A percentile compares a stretch with the other conserved stretches of the same genome.
Conservation (phyloP, 192 early-diverging fungal genomes). For the Spizellomyces sp. region DNA sequence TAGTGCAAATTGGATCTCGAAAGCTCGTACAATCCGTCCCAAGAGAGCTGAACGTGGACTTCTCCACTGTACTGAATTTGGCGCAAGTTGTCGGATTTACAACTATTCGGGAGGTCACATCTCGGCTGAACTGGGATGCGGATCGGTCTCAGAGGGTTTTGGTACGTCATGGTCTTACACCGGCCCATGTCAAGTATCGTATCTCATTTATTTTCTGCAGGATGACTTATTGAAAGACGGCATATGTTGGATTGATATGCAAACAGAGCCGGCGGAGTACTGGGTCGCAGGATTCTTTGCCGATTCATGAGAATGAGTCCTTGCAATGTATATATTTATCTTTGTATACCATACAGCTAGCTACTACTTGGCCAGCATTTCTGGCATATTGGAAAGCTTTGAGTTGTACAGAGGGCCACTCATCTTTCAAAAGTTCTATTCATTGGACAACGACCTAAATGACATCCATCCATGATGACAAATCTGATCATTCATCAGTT, state of each 20-base stretch:
- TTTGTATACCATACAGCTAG: too few relatives aligned
- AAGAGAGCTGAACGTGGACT: conserved; percentile 85
- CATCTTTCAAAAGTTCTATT: too few relatives aligned
- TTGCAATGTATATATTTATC: too few relatives aligned
- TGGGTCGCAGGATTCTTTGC: conserved; percentile 50
- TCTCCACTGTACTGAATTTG: conserved; percentile 64
- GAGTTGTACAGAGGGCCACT: too few relatives aligned
- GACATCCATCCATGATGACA: too few relatives aligned
- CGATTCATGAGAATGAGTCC: neutral
- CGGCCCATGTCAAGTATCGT: neutral
- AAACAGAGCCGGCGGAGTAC: conserved; percentile 49
- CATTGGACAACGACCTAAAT: too few relatives aligned
- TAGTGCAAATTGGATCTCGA: conserved; percentile 75
- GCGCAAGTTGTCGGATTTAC: conserved; percentile 63
- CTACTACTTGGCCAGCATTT: too few relatives aligned
- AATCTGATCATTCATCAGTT: conserved; percentile 38
- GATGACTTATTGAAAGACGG: conserved; percentile 72
- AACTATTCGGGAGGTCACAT: conserved; percentile 41
- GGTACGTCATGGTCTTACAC: conserved; percentile 46
- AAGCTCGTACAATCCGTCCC: conserved; percentile 90
- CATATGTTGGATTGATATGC: conserved; percentile 74
- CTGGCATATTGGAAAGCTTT: too few relatives aligned
- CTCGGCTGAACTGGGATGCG: conserved; percentile 59
- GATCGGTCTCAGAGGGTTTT: conserved; percentile 55
- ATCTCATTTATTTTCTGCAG: conserved; percentile 35